phyloP scores from a whole-genome alignment of 768 basidiomycete species.

The Collybiopsis luxurians region DNA sequence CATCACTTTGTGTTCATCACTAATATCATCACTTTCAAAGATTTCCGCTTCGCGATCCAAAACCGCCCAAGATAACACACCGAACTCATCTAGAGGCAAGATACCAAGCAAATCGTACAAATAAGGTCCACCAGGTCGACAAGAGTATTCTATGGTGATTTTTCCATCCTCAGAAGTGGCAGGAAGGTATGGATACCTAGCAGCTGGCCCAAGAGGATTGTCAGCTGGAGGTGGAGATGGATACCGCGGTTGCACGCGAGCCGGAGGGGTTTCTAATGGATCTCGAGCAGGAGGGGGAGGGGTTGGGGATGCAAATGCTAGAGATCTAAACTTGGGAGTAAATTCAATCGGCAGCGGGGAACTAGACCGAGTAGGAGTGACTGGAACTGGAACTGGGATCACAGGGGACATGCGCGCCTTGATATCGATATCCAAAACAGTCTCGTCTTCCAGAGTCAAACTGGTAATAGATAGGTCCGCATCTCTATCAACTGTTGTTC shows the following conservation, averaged over 20 bases:
- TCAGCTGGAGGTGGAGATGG: slow-evolving; percentile 39
- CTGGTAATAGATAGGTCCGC: background rate
- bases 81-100: slow-evolving; percentile 58
- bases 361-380: background rate
- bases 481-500: background rate
- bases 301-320: background rate
- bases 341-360: background rate
- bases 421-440: background rate
- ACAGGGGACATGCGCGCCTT: background rate
- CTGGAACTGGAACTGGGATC: background rate
- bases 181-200: slow-evolving; percentile 49
- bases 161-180: slow-evolving; percentile 45
- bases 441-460: background rate
- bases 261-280: background rate
- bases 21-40: slow-evolving; percentile 66
- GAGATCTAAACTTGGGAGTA: background rate
- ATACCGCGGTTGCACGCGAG: slow-evolving; percentile 10
- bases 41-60: slow-evolving; percentile 75
- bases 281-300: background rate
- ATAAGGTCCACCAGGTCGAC: slow-evolving; percentile 62
- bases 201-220: slow-evolving; percentile 51
- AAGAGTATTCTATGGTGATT: slow-evolving; percentile 51
- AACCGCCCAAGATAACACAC: slow-evolving; percentile 66
- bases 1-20: slow-evolving; percentile 78
- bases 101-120: slow-evolving; percentile 64